A percentile compares a stretch with the other conserved stretches of the same genome.
Conservation (phyloP, 1,284 basidiomycete species). For the Vanrija humicola region DNA sequence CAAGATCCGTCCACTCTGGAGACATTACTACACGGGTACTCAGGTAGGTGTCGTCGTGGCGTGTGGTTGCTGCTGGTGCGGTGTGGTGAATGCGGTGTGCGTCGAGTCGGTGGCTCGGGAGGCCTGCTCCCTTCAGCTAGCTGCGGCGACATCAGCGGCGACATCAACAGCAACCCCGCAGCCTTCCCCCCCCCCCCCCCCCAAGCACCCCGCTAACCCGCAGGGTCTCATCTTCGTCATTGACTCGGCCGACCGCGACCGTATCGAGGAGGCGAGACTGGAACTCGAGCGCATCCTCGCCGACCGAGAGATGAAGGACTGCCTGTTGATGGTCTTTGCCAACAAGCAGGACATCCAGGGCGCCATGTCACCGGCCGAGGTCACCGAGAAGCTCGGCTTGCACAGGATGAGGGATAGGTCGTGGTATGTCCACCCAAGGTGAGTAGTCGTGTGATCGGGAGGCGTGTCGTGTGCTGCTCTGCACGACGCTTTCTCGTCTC, state of each 20-base stretch:
- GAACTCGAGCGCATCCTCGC: constrained; percentile 95
- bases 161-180: too few species aligned
- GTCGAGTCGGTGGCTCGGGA: too few species aligned
- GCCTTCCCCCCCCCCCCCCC: too few species aligned
- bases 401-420: constrained; percentile 94
- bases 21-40: constrained; percentile 79
- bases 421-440: constrained; percentile 99
- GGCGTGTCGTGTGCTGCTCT: too few species aligned
- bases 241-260: constrained; percentile 76
- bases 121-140: too few species aligned
- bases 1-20: constrained; percentile 96
- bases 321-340: constrained; percentile 92
- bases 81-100: too few species aligned
- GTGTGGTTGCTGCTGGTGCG: neutral
- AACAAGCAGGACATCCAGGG: constrained; percentile 99
- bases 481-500: too few species aligned
- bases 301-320: constrained; percentile 98
- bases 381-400: constrained; percentile 94
- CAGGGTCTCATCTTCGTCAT: constrained; percentile 64
- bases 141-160: too few species aligned
- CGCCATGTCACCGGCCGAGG: constrained; percentile 97
- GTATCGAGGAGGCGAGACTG: constrained; percentile 93
- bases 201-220: constrained; percentile 29
- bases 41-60: constrained; percentile 33
- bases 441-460: constrained; percentile 32